phyloP scores from a whole-genome alignment of 768 basidiomycete species.

The Boletales sp. region DNA sequence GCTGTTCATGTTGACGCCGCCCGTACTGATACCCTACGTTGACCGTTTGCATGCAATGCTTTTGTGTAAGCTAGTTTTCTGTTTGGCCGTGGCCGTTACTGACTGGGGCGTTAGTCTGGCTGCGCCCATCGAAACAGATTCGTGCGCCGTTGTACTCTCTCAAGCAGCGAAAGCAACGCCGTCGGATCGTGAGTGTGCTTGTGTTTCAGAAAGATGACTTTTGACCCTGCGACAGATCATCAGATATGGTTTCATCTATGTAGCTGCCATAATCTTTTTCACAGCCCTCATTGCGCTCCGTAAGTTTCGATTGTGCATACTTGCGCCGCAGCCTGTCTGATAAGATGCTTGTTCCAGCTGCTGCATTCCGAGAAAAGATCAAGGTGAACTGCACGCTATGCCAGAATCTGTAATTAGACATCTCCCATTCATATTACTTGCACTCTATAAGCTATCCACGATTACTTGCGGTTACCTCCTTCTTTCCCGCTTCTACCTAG shows the following conservation, averaged over 20 bases:
- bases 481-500: background rate
- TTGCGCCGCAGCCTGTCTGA: conserved; percentile 7
- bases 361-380: conserved; percentile 56
- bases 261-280: conserved; percentile 64
- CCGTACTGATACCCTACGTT: conserved; percentile 85
- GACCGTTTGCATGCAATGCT: conserved; percentile 89
- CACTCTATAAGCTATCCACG: conserved; percentile 29
- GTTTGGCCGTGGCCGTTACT: conserved; percentile 6
- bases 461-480: conserved; percentile 12
- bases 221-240: conserved; percentile 50
- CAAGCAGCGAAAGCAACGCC: conserved; percentile 85
- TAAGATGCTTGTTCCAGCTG: conserved; percentile 38
- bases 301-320: conserved; percentile 40
- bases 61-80: conserved; percentile 55
- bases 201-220: conserved; percentile 2
- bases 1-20: conserved; percentile 86
- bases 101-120: conserved; percentile 66
- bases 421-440: conserved; percentile 22
- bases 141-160: conserved; percentile 87
- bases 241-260: conserved; percentile 80
- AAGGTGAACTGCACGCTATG: conserved; percentile 65
- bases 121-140: conserved; percentile 91
- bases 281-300: conserved; percentile 74
- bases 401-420: conserved; percentile 55
- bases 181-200: conserved; percentile 69